These are phyloP conservation scores for Penicillium freii DNA, from an alignment of 2,329 filamentous ascomycete species.

Conservation along the genomic window DNA sequence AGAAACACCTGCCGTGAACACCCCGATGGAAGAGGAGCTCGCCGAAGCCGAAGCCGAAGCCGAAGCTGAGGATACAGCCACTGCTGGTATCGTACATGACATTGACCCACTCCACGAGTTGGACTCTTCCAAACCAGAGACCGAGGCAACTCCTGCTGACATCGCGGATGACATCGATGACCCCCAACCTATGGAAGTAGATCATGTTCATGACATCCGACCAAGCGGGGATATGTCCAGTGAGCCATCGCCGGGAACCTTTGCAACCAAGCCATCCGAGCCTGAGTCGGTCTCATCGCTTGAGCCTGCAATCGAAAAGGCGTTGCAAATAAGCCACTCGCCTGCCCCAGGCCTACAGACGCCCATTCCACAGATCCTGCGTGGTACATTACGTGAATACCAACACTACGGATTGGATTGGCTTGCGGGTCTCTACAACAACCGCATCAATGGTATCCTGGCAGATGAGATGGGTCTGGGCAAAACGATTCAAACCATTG, in stretches of 20 bases:
- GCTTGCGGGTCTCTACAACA: conserved; percentile 88
- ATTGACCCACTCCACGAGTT: not conserved
- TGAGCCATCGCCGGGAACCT: conserved; percentile 44
- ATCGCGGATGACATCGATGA: conserved; percentile 2
- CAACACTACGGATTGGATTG: conserved; percentile 97
- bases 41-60: not conserved
- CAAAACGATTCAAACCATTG: conserved; percentile 97
- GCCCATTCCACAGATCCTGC: conserved; percentile 75
- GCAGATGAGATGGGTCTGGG: conserved; percentile 98
- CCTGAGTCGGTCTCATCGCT: conserved; percentile 46
- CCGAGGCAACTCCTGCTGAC: not conserved
- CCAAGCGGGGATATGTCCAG: conserved; percentile 38
- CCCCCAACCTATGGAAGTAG: conserved; percentile 16
- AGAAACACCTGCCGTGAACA: conserved; percentile 14
- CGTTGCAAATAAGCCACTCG: conserved; percentile 38
- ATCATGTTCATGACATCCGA: conserved; percentile 22
- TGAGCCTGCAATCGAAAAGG: conserved; percentile 36
- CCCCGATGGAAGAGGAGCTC: conserved; percentile 8
- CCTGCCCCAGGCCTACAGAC: conserved; percentile 56
- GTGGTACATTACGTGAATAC: conserved; percentile 89
- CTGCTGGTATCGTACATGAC: not conserved
- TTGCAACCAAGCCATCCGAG: conserved; percentile 46
- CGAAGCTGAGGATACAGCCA: not conserved
- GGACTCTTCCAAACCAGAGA: not conserved
- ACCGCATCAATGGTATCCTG: conserved; percentile 90